A percentile compares a stretch with the other conserved stretches of the same genome.
phyloP scores from a whole-genome alignment of 495 filamentous ascomycete genomes.

The Aspergillus panamensis region DNA sequence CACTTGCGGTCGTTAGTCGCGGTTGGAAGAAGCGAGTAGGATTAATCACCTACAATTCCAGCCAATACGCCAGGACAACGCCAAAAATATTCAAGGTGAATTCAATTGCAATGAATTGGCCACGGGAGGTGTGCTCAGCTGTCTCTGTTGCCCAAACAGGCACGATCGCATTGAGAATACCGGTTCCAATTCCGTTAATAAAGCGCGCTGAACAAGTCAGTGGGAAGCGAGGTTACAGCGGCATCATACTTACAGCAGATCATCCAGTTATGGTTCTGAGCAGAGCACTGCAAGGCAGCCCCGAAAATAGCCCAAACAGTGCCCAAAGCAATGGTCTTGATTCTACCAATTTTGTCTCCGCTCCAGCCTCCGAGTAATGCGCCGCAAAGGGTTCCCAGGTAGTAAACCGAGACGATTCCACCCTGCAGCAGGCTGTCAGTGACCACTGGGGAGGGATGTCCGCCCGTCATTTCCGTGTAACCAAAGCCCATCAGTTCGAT shows the following conservation, averaged over 20 bases:
- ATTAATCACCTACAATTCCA: slow-evolving; percentile 54
- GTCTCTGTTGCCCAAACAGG: slow-evolving; percentile 71
- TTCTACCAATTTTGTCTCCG: slow-evolving; percentile 59
- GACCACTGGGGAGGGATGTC: slow-evolving; percentile 48
- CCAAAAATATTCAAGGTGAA: slow-evolving; percentile 73
- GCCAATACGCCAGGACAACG: slow-evolving; percentile 70
- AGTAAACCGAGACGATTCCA: slow-evolving; percentile 67
- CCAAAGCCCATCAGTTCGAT: slow-evolving; percentile 65
- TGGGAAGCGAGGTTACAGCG: not conserved
- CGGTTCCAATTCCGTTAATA: slow-evolving; percentile 70
- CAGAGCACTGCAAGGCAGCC: slow-evolving; percentile 57
- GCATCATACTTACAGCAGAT: slow-evolving; percentile 49
- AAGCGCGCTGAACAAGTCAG: slow-evolving; percentile 47
- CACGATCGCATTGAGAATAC: slow-evolving; percentile 67
- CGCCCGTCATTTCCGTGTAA: slow-evolving; percentile 47
- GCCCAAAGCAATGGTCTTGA: slow-evolving; percentile 58
- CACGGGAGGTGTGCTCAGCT: slow-evolving; percentile 63
- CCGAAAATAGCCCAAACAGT: slow-evolving; percentile 56
- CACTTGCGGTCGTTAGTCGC: slow-evolving; percentile 33
- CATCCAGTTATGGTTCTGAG: slow-evolving; percentile 69
- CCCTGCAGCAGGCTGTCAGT: slow-evolving; percentile 63
- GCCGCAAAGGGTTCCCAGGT: slow-evolving; percentile 63
- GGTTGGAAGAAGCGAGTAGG: not conserved
- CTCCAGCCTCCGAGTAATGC: slow-evolving; percentile 58
- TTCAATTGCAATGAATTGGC: slow-evolving; percentile 69